A percentile compares a stretch with the other conserved stretches of the same genome.
Evolutionary conservation across 371 early-diverging fungal species (phyloP).

Genomic region (Chytridiales sp.): DNA sequence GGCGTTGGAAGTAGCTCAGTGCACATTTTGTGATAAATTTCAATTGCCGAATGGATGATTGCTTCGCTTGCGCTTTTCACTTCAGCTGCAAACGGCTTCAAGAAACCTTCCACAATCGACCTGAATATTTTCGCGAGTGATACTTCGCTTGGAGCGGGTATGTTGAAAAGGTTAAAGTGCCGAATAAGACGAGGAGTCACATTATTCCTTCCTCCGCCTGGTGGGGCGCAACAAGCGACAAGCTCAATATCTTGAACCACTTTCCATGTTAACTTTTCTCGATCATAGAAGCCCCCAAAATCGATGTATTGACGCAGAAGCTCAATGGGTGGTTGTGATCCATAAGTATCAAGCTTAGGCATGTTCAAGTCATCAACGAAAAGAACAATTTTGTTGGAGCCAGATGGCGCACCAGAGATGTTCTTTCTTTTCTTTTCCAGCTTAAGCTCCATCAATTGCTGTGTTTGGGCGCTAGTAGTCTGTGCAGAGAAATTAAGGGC

Average conservation of each 20-base stretch:
- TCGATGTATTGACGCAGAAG: constrained; percentile 56
- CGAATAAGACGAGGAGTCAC: constrained; percentile 54
- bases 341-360: constrained; percentile 61
- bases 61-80: constrained; percentile 43
- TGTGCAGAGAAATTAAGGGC: constrained; percentile 58
- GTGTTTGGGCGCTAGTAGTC: constrained; percentile 53
- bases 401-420: constrained; percentile 54
- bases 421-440: constrained; percentile 61
- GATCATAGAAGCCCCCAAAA: constrained; percentile 58
- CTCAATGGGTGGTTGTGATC: constrained; percentile 62
- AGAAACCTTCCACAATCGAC: constrained; percentile 55
- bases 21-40: constrained; percentile 58
- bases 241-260: constrained; percentile 52
- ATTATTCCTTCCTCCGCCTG: constrained; percentile 57
- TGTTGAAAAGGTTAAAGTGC: constrained; percentile 57
- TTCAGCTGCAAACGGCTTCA: constrained; percentile 49
- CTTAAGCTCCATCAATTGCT: constrained; percentile 59
- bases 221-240: constrained; percentile 58
- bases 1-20: constrained; percentile 60
- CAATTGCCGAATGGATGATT: constrained; percentile 52
- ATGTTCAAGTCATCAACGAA: constrained; percentile 64
- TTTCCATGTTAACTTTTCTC: constrained; percentile 59
- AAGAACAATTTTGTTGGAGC: constrained; percentile 47
- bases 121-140: constrained; percentile 53
- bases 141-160: constrained; percentile 50